phyloP scores from a whole-genome alignment of 306 rosid species.

The Styphnolobium japonicum region DNA sequence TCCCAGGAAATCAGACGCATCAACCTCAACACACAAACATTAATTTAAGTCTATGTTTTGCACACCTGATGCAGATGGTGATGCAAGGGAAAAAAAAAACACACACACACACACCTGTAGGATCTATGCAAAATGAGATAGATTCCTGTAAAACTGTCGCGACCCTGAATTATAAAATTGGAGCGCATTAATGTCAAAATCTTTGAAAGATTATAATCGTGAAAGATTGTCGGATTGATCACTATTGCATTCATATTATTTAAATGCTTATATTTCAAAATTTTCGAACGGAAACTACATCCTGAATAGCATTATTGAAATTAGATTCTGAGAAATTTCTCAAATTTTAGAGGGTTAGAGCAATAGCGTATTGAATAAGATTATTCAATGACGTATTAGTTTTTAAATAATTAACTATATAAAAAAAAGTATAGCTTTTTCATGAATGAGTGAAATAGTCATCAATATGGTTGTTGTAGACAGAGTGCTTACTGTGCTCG shows the following conservation, averaged over 20 bases:
- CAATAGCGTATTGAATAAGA: no score
- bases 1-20: slow-evolving; percentile 27
- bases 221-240: slow-evolving; percentile 39
- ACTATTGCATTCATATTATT: neutral
- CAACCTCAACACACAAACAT: slow-evolving; percentile 18
- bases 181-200: slow-evolving; percentile 26
- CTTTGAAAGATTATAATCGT: slow-evolving; percentile 39
- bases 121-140: slow-evolving; percentile 36
- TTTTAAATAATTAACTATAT: no score
- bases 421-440: no score
- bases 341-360: neutral
- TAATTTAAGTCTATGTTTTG: slow-evolving; percentile 25
- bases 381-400: no score
- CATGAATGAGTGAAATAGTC: no score
- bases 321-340: neutral
- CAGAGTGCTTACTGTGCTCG: neutral
- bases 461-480: neutral
- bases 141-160: slow-evolving; percentile 43
- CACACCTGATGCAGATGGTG: slow-evolving; percentile 32
- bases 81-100: slow-evolving; percentile 21
- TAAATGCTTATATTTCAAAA: neutral
- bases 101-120: slow-evolving; percentile 7
- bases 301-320: no score
- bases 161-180: slow-evolving; percentile 33
- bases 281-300: no score